These are phyloP conservation scores for Barnettozyma sp. DNA, from an alignment of 805 yeast genomes.

Conservation along the genomic window DNA sequence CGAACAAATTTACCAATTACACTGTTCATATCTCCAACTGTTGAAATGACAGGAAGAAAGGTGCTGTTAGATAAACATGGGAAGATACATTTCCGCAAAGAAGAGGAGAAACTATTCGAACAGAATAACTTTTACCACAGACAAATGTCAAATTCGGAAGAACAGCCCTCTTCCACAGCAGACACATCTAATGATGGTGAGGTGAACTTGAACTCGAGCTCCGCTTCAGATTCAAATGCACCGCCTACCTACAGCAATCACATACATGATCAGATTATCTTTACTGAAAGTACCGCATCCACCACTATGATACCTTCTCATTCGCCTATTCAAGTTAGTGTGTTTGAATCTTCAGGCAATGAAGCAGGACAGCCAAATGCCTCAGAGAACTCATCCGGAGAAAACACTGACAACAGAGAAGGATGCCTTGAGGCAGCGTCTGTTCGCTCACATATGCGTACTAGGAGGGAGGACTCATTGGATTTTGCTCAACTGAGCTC, in stretches of 20 bases:
- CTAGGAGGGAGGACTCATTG: conserved; percentile 16
- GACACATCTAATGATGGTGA: too few species aligned
- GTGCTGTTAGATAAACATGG: conserved; percentile 34
- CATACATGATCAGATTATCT: conserved; percentile 50
- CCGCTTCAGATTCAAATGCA: conserved; percentile 44
- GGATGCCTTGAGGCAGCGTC: too few species aligned
- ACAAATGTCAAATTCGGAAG: too few species aligned
- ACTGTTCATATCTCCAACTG: conserved; percentile 67
- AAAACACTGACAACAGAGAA: too few species aligned
- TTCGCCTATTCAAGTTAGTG: conserved; percentile 4
- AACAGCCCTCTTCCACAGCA: too few species aligned
- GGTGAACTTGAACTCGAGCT: too few species aligned
- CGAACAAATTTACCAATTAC: conserved; percentile 79
- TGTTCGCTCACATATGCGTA: conserved; percentile 6
- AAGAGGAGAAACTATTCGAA: conserved; percentile 29
- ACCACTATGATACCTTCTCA: conserved; percentile 2
- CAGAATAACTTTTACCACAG: conserved; percentile 14
- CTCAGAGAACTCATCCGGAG: too few species aligned
- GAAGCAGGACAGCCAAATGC: background rate
- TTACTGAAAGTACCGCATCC: conserved; percentile 15
- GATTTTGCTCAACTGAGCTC: conserved; percentile 39
- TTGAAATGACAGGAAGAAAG: conserved; percentile 43
- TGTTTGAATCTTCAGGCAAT: conserved; percentile 1
- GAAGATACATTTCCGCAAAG: conserved; percentile 35
- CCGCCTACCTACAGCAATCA: conserved; percentile 75